These are phyloP conservation scores for Galerina marginata DNA, from an alignment of 768 basidiomycete genomes.

Conservation along the genomic window DNA sequence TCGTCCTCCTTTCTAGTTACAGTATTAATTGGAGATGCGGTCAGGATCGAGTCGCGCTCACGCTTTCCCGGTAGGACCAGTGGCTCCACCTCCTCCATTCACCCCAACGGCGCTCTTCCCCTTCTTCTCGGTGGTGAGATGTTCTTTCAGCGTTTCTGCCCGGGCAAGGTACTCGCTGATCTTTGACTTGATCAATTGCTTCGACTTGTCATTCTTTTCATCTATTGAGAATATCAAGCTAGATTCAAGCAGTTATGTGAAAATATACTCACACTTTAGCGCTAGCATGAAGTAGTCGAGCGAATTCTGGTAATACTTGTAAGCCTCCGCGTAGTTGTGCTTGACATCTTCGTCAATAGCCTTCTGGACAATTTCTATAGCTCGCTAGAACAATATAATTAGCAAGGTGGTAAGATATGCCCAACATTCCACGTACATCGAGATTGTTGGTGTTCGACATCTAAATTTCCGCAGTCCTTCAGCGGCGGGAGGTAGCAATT, in stretches of 20 bases:
- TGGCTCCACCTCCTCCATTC: slow-evolving; percentile 48
- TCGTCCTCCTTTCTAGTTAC: slow-evolving; percentile 58
- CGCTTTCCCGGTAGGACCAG: slow-evolving; percentile 52
- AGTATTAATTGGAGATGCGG: no score
- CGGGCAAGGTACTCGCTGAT: slow-evolving; percentile 90
- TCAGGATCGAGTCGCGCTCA: slow-evolving; percentile 27
- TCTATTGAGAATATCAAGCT: slow-evolving; percentile 22
- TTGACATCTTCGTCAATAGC: slow-evolving; percentile 94
- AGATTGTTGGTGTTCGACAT: slow-evolving; percentile 53
- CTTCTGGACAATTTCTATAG: slow-evolving; percentile 89
- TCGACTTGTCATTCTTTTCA: slow-evolving; percentile 91
- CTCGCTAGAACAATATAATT: slow-evolving; percentile 41
- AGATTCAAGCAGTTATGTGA: not conserved
- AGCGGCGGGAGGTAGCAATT: slow-evolving; percentile 1
- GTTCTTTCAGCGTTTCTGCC: slow-evolving; percentile 90
- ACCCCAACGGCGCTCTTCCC: slow-evolving; percentile 54
- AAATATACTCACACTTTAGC: slow-evolving; percentile 69
- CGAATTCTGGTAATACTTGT: slow-evolving; percentile 93
- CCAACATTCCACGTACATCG: slow-evolving; percentile 43
- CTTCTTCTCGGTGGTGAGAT: slow-evolving; percentile 71
- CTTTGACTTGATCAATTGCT: slow-evolving; percentile 83
- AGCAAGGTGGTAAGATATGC: not conserved
- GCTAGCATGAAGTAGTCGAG: slow-evolving; percentile 99
- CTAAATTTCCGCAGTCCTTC: slow-evolving; percentile 13
- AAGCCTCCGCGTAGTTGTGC: slow-evolving; percentile 92